These are phyloP conservation scores for Euphorbia celastroides DNA, from an alignment of 441 rosid genomes.

Conservation along the genomic window DNA sequence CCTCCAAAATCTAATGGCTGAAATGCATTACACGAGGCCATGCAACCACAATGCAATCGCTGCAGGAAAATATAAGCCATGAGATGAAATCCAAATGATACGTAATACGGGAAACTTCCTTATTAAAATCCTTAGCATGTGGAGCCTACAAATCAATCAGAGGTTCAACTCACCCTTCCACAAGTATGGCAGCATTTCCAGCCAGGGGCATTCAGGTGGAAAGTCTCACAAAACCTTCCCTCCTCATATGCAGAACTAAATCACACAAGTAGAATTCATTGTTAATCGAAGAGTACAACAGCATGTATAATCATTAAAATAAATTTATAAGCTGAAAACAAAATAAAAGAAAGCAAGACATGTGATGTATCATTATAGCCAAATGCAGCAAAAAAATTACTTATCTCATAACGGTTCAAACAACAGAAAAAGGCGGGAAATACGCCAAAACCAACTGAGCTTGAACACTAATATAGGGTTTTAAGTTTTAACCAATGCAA, in stretches of 20 bases:
- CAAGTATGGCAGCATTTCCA: slow-evolving; percentile 94
- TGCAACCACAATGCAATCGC: slow-evolving; percentile 95
- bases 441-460: not conserved
- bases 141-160: slow-evolving; percentile 15
- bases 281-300: not conserved
- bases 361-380: not conserved
- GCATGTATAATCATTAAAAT: not conserved
- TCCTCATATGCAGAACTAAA: slow-evolving; percentile 75
- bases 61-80: slow-evolving; percentile 34
- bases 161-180: slow-evolving; percentile 62
- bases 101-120: slow-evolving; percentile 7
- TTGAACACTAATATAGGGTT: not conserved
- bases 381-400: not conserved
- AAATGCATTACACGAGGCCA: slow-evolving; percentile 59
- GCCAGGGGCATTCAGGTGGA: slow-evolving; percentile 68
- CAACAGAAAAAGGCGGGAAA: not conserved
- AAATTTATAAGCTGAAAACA: not conserved
- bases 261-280: slow-evolving; percentile 16
- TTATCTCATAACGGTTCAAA: not conserved
- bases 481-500: not conserved
- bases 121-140: slow-evolving; percentile 2
- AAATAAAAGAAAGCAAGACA: not conserved
- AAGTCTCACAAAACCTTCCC: slow-evolving; percentile 72
- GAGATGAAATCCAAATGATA: slow-evolving; percentile 21
- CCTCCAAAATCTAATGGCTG: slow-evolving; percentile 90